phyloP scores from a whole-genome alignment of 2,329 filamentous ascomycete genomes.

The Cryphonectria japonica region DNA sequence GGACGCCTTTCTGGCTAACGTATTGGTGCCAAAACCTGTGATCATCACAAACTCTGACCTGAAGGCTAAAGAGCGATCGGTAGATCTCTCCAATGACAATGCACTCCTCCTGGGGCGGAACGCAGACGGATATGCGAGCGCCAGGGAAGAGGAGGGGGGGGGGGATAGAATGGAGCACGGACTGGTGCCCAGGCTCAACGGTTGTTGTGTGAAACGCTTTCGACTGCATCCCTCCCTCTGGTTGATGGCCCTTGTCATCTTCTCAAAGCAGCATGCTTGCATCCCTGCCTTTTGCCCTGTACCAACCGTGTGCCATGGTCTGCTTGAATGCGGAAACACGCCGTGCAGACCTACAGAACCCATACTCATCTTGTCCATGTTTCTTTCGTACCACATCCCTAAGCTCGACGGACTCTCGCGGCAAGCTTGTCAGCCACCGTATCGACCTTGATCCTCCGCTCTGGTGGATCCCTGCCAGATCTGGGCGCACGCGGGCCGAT shows the following conservation, averaged over 20 bases:
- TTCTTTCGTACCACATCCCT: neutral
- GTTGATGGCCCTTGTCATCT: constrained; percentile 13
- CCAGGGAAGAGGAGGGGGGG: neutral
- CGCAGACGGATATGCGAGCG: neutral
- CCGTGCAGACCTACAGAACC: neutral
- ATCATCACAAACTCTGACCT: too few relatives aligned
- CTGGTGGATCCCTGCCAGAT: neutral
- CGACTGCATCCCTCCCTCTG: constrained; percentile 19
- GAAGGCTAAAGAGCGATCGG: neutral
- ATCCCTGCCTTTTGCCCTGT: constrained; percentile 14
- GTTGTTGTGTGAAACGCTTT: constrained; percentile 1
- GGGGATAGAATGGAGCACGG: neutral
- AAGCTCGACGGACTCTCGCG: neutral
- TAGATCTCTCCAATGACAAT: neutral
- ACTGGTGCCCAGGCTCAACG: neutral
- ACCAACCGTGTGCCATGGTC: neutral
- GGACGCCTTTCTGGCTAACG: neutral
- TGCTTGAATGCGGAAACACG: constrained; percentile 22
- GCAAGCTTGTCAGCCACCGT: neutral
- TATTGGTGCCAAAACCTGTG: neutral
- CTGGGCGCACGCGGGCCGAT: neutral
- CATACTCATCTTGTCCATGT: constrained; percentile 1
- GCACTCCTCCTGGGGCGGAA: neutral
- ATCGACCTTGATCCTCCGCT: neutral
- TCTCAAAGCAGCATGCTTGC: constrained; percentile 13